Percentiles rank a stretch among this genome's conserved stretches.
Conservation (phyloP, 1,139 yeast genomes). For the Hansenula sp. region DNA sequence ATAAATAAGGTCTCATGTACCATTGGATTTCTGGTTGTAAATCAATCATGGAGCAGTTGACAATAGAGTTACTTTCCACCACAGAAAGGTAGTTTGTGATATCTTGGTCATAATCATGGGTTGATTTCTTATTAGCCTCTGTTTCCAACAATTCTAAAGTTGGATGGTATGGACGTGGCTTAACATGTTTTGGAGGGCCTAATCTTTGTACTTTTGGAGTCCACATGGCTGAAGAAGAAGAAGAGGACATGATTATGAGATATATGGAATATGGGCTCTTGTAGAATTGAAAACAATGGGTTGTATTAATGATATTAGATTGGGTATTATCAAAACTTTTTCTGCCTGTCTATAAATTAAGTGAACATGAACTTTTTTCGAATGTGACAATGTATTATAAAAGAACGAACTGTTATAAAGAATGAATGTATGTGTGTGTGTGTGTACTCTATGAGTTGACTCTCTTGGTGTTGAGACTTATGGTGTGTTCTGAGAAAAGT, state of each 20-base stretch:
- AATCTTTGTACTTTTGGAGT: conserved; percentile 6
- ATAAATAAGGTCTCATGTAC: conserved; percentile 86
- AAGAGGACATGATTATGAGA: background rate
- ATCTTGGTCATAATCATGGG: conserved; percentile 21
- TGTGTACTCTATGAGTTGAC: no score
- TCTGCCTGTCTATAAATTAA: no score
- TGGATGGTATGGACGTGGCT: conserved; percentile 20
- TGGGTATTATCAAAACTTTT: no score
- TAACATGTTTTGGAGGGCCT: conserved; percentile 23
- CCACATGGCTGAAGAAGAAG: background rate
- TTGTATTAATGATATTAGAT: no score
- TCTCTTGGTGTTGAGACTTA: no score
- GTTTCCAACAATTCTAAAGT: conserved; percentile 18
- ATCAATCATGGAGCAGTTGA: conserved; percentile 73
- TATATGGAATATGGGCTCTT: background rate
- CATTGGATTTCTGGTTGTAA: conserved; percentile 90
- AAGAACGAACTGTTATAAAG: conserved; percentile 1
- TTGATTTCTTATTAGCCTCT: conserved; percentile 12
- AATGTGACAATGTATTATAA: background rate
- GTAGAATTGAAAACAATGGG: no score
- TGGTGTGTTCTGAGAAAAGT: no score
- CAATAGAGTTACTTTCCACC: conserved; percentile 32
- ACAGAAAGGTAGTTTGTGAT: conserved; percentile 19
- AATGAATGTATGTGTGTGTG: background rate
- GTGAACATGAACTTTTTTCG: no score